Evolutionary conservation across 2,329 filamentous ascomycete species (phyloP), one percentile per base, ranked within the genome.

Genomic region (Alternaria incomplexa): DNA sequence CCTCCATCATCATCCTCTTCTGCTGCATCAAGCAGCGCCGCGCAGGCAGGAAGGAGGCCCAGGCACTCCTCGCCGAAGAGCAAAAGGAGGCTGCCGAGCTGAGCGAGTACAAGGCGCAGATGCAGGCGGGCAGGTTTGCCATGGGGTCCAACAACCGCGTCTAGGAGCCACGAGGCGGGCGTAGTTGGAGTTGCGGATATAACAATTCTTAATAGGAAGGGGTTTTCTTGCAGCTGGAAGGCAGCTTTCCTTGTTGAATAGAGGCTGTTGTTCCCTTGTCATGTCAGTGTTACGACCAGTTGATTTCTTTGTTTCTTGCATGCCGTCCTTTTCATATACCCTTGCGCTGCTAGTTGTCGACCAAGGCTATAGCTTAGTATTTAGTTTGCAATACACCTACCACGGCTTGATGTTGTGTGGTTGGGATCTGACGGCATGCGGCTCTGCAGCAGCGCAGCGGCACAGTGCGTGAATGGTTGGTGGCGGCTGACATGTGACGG

Each of bases 1-100:
- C 62, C n/a, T 50, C 69, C n/a, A 62, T 62, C 46, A 59, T 75
- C 54, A 64, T 80, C 57, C 43, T 72, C 30, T 79, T 80, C 70
- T 81, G 69, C 72, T 81, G 77, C 73, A 70, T 81, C 71, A 77
- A 78, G 70, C 77, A 80, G 65, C 76, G 78, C 48, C 78, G 77
- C 52, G 75, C 73, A 3, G 80, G 80, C 45, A 73, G 69, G 56
- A 70, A 64, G 23, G 79, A 80, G 56, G 72, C 73, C 56, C 72
- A 72, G 25, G 73, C 73, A 4, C 71, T 75, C 32, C 64, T 77
- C n/a, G 77, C 78, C 1, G 62, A 70, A 50, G 68, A 77, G 63
- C 65, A 78, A 61, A 80, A 80, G 68, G 79, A 81, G 63, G 73
- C 75, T n/a, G 72, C 75, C 13, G 77, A 80, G 58, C 70, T 78